Percentiles rank a stretch among this genome's conserved stretches.
Conservation (phyloP, 2,329 filamentous ascomycete genomes). For the Colletotrichum sp. region DNA sequence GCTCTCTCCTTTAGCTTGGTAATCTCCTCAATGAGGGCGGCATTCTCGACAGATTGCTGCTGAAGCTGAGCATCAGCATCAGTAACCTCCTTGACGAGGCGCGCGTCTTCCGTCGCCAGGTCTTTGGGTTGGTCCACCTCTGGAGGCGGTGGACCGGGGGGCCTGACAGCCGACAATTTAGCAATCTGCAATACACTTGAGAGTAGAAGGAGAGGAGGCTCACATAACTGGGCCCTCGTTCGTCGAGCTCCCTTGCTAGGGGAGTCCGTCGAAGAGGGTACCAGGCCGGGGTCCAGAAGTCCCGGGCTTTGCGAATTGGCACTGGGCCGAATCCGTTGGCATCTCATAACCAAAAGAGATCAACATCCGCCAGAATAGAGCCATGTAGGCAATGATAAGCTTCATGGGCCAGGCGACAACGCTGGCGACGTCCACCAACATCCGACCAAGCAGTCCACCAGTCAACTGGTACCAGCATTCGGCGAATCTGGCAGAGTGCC, state of each 20-base stretch:
- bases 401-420: background rate
- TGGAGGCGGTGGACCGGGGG: background rate
- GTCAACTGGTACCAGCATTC: background rate
- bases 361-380: background rate
- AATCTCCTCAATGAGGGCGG: background rate
- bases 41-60: background rate
- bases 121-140: background rate
- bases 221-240: background rate
- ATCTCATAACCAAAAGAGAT: background rate
- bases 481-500: background rate
- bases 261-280: background rate
- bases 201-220: background rate
- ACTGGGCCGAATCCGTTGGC: background rate
- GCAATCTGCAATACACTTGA: background rate
- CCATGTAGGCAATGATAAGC: background rate
- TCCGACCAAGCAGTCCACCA: background rate
- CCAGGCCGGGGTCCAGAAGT: slow-evolving; percentile 13
- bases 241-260: background rate
- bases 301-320: background rate
- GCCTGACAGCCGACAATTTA: background rate
- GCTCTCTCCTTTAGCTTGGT: background rate
- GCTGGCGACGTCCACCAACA: background rate
- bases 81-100: background rate
- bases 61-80: background rate
- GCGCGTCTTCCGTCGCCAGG: background rate